Evolutionary conservation across 2,329 filamentous ascomycete genomes (phyloP), one percentile per base, ranked within the genome.

Genomic region (Aspergillus fumigatiaffinis): DNA sequence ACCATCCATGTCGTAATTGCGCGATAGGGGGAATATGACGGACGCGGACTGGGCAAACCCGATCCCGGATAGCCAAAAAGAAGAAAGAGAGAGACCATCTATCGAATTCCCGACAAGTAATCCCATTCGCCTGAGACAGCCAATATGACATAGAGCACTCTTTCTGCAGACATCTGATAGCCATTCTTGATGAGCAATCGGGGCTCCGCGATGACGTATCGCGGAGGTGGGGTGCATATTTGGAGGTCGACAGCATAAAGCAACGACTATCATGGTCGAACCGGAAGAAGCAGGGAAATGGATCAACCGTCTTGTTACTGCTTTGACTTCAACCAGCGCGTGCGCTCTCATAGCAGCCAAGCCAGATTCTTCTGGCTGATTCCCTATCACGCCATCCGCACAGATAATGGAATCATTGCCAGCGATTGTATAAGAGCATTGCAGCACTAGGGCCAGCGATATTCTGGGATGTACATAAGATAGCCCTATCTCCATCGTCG

Each of bases 141-240:
- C 20, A 35, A n/a, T 8, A 9, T 28, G 32, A 9, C 38, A 14
- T 3, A n/a, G n/a, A n/a, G n/a, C n/a, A n/a, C n/a, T 2, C 32
- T 26, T 26, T 23, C 26, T 32, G 12, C 4, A 44, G 41, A 44
- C 3, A 6, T 44, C 41, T 9, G 5, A 47, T 47, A 23, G 23
- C 23, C 12, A 17, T 23, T 8, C 5, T 47, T 26, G 57, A 66
- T 66, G 64, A 65, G 64, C 62, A 65, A 65, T 61, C 28, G 28
- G 50, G 60, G 41, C 46, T 46, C 59, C 56, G 47, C 54, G 58
- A 66, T 66, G 63, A 51, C 59, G 64, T 53, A 60, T 57, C 20
- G 42, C 38, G 44, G 26, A 42, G 48, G 50, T 10, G 35, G 48
- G 5, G 41, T 20, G n/a, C 14, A 17, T 35, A 35, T 35, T 35